These are phyloP conservation scores for Cyclotella kingstonii DNA, from an alignment of 108 stramenopile species.

Conservation along the genomic window DNA sequence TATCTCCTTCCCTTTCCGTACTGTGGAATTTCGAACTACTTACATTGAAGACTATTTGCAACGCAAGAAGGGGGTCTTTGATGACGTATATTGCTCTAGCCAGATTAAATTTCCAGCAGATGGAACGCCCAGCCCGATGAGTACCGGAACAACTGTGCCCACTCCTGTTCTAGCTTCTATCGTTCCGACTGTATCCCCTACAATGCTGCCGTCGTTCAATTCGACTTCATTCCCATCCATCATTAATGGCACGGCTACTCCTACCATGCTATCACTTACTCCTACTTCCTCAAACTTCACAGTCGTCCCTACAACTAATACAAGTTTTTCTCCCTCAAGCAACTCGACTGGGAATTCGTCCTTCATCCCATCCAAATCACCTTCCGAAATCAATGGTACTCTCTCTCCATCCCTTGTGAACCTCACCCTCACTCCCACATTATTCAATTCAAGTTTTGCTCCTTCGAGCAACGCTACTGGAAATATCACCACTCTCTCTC, in stretches of 20 bases:
- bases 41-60: slow-evolving; percentile 26
- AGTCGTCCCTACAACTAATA: not conserved
- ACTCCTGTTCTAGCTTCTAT: not conserved
- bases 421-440: slow-evolving; percentile 1
- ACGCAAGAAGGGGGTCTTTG: slow-evolving; percentile 8
- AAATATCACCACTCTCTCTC: not conserved
- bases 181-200: no score
- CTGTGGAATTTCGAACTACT: slow-evolving; percentile 15
- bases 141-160: not conserved
- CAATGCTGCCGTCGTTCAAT: no score
- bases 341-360: not conserved
- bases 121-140: not conserved
- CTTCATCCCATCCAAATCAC: not conserved
- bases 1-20: slow-evolving; percentile 26
- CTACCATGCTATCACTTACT: not conserved
- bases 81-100: slow-evolving; percentile 19
- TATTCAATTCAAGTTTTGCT: not conserved
- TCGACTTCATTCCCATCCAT: no score
- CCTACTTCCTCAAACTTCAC: not conserved
- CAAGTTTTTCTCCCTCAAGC: not conserved
- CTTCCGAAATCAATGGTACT: not conserved
- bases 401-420: no score
- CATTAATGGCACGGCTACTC: not conserved
- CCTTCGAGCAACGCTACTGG: not conserved
- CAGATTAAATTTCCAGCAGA: slow-evolving; percentile 12